Base-by-base conservation (phyloP, 2,329 filamentous ascomycete genomes). In the Thelonectria blattea region DNA sequence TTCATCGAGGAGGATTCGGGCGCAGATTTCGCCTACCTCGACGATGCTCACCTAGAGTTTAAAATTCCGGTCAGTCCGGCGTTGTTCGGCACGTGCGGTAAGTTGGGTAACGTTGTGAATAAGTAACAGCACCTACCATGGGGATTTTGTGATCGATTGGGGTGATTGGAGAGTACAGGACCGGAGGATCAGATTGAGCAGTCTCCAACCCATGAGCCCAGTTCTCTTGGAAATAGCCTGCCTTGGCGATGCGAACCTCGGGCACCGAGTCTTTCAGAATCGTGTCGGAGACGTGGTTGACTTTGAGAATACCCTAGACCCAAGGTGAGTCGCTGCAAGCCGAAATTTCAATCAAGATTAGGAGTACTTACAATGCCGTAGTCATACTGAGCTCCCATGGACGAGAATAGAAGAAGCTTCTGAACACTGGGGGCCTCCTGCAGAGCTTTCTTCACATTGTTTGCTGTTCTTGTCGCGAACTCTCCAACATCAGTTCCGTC, bases 111-210 rank as follows among this genome's bases (percentile, higher is more conserved):
- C 3, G 3, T 14, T 37, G 34, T 24, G 22, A 4, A 15, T 39
- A 32, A 49, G 12, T 22, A 2, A 24, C 3, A 15, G 46, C 14
- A 50, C 10, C 17, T 66, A 75, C 74, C 70, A 76, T 68, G 3
- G 74, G 74, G 1, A 76, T 66, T n/a, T 71, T 60, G 14, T 73
- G 67, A n/a, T 75, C 63, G 0, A 62, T 52, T 1, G 73, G 73
- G 0, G 70, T 67, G 6, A 74, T 45, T 17, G 60, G 57, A 0
- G 72, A 76, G 42, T 72, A 57, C n/a, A 76, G 56, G 9, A 52
- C 54, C 0, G 68, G 68, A 1, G 61, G 56, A 1, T 74, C 67
- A 5, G 61, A 46, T 14, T 70, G 62, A 8, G 65, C 58, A 0
- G 60, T 64, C 37, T 71, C 56, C 7, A 72, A 58, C 2, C 59